Evolutionary conservation across 1,139 yeast genomes (phyloP).

Genomic region (Hanseniaspora uvarum): DNA sequence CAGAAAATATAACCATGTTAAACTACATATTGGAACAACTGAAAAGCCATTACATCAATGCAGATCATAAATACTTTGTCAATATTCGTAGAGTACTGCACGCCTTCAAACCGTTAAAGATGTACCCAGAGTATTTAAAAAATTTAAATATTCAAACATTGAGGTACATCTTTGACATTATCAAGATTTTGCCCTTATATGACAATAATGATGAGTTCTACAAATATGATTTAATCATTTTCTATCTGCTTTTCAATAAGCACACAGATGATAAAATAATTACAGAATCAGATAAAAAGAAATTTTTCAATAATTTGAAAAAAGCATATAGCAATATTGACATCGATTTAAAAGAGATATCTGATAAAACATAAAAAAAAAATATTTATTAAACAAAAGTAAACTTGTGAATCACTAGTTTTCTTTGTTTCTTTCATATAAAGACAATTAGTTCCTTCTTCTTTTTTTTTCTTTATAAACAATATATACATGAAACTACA

Average conservation of each 20-base stretch:
- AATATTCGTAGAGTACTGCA: slow-evolving; percentile 2
- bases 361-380: background rate
- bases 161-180: background rate
- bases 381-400: no score
- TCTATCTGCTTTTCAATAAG: slow-evolving; percentile 4
- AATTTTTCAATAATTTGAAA: background rate
- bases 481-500: slow-evolving; percentile 4
- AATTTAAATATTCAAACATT: background rate
- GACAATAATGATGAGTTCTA: slow-evolving; percentile 3
- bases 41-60: background rate
- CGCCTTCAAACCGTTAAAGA: slow-evolving; percentile 1
- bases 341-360: slow-evolving; percentile 18
- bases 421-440: no score
- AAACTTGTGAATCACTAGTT: no score
- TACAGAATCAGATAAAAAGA: background rate
- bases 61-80: background rate
- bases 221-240: slow-evolving; percentile 4
- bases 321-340: background rate
- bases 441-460: no score
- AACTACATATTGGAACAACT: background rate
- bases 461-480: slow-evolving; percentile 3
- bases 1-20: background rate
- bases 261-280: background rate
- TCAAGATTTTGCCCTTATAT: background rate
- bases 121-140: slow-evolving; percentile 7